Base-by-base conservation (phyloP, 2,329 filamentous ascomycete species). In the Cytospora piceicola region DNA sequence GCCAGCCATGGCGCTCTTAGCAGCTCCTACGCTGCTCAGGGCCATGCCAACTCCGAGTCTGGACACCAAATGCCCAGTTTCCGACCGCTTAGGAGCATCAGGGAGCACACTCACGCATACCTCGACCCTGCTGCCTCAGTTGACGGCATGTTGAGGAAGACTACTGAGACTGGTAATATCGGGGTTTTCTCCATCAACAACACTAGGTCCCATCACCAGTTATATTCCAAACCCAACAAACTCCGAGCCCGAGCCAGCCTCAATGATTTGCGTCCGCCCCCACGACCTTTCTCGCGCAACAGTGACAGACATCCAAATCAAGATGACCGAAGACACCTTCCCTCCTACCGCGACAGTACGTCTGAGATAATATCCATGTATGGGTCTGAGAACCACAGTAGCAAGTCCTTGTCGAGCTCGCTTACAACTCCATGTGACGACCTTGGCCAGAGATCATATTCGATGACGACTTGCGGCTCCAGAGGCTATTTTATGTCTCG, bases 121-220 rank as follows among this genome's bases (percentile, higher is more conserved):
- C 77, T 82, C 17, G 78, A 76, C 55, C 83, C 79, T 1, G 83
- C 85, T 0, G 84, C 82, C 6, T 83, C 83, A 2, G 76, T 88
- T n/a, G 82, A 87, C 70, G 83, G 85, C 73, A 88, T 89, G 87
- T 78, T 89, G 66, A 89, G 85, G 76, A 89, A 83, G 4, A 88
- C 85, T 1, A 89, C 86, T 0, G 87, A 89, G 72, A 88, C 86
- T 11, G 86, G 87, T n/a, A 85, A 89, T 69, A 86, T 88, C 69
- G 86, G 85, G 5, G 75, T 84, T 58, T 88, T 88, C 73, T 86
- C 83, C 60, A 76, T 84, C 58, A 88, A 88, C 72, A 85, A 83
- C 62, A 85, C 87, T 69, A 80, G 78, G 56, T 77, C 81, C 9
- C 53, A 52, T 30, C 39, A 58, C 32, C 39, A 57, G n/a, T 29